A percentile compares a stretch with the other conserved stretches of the same genome.
phyloP scores from a whole-genome alignment of 441 rosid genomes.

The Pelargonium cotyledonis region DNA sequence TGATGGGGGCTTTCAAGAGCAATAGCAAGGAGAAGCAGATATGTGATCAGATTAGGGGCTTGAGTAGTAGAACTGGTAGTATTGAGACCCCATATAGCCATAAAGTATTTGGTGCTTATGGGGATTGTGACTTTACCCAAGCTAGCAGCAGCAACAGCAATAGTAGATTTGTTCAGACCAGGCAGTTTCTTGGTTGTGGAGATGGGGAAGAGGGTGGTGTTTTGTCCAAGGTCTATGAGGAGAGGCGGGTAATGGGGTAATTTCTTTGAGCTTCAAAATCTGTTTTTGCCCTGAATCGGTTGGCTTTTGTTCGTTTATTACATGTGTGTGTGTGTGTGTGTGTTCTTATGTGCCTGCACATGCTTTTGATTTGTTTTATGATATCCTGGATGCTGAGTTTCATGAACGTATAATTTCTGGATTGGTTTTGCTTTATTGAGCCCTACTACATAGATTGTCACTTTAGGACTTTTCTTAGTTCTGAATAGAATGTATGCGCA shows the following conservation, averaged over 20 bases:
- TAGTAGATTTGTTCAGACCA: constrained; percentile 32
- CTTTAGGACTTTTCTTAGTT: background rate
- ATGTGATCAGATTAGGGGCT: constrained; percentile 32
- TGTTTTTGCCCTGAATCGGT: background rate
- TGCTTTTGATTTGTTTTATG: background rate
- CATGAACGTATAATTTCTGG: background rate
- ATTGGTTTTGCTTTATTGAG: background rate
- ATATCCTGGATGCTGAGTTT: background rate
- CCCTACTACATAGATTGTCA: background rate
- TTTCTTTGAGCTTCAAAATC: background rate
- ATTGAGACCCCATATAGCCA: constrained; percentile 24
- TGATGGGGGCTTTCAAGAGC: constrained; percentile 24
- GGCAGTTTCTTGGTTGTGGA: constrained; percentile 89
- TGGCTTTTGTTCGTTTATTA: background rate
- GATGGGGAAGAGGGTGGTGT: constrained; percentile 85
- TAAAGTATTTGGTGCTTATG: constrained; percentile 15
- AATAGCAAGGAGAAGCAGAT: constrained; percentile 8
- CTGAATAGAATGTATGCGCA: background rate
- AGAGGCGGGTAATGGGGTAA: constrained; percentile 83
- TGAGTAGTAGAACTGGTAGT: constrained; percentile 34
- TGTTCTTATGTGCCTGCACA: background rate
- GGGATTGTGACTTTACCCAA: constrained; percentile 15
- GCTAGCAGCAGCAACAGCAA: constrained; percentile 6
- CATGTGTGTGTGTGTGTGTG: background rate
- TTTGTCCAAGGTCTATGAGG: constrained; percentile 79